Conservation (phyloP, 2,329 filamentous ascomycete species). For the Coniochaeta prunicola region DNA sequence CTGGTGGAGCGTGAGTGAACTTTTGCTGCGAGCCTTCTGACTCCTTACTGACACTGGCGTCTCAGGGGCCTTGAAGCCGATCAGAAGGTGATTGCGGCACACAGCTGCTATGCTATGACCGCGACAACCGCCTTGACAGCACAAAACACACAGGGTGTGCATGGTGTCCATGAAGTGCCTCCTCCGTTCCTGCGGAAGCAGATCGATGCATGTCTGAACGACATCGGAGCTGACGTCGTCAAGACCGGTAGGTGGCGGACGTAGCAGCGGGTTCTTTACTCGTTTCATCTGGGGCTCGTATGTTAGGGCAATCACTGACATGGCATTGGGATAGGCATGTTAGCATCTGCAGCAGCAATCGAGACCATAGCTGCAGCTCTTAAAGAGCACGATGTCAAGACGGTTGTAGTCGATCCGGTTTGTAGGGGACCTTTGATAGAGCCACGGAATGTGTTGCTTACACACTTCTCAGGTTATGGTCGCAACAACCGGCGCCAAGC, state of each 20-base stretch:
- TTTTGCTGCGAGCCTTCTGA: neutral
- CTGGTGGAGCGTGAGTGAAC: conserved; percentile 67
- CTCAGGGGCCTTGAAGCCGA: conserved; percentile 89
- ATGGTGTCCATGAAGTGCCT: conserved; percentile 73
- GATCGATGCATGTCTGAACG: conserved; percentile 75
- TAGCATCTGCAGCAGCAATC: conserved; percentile 66
- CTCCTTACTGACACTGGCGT: neutral
- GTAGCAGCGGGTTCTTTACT: neutral
- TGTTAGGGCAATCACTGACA: neutral
- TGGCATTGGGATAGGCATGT: conserved; percentile 58
- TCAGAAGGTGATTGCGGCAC: conserved; percentile 86
- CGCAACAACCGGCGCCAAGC: conserved; percentile 66
- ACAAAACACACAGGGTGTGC: conserved; percentile 83
- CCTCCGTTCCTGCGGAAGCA: conserved; percentile 74
- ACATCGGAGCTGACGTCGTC: conserved; percentile 82
- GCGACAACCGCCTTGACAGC: conserved; percentile 93
- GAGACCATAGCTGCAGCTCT: conserved; percentile 60
- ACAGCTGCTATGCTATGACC: conserved; percentile 94
- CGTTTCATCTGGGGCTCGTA: neutral
- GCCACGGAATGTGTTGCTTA: neutral
- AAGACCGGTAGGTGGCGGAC: conserved; percentile 65
- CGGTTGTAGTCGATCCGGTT: conserved; percentile 70
- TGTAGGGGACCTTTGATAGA: conserved; percentile 9
- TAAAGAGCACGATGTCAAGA: conserved; percentile 45
- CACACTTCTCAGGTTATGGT: conserved; percentile 70